phyloP scores from a whole-genome alignment of 2,329 filamentous ascomycete genomes.

The Ascomycota sp. region DNA sequence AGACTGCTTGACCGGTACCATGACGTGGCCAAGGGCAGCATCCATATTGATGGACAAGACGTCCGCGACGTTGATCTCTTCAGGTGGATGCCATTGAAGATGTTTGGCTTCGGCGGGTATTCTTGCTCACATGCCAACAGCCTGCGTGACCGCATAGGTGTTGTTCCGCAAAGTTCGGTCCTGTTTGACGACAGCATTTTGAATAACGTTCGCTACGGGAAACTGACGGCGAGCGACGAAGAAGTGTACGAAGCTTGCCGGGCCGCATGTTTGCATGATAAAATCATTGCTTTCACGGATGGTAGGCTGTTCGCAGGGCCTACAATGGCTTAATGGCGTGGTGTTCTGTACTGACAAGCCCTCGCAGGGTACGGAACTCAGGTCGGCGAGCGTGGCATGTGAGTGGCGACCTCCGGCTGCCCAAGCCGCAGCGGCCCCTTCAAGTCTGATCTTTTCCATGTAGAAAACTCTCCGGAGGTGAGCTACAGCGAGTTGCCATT shows the following conservation, averaged over 20 bases:
- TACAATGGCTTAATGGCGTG: background rate
- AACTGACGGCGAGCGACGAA: conserved; percentile 29
- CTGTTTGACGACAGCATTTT: conserved; percentile 38
- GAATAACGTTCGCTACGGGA: conserved; percentile 38
- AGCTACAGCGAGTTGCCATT: conserved; percentile 46
- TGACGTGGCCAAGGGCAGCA: conserved; percentile 29
- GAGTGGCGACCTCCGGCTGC: conserved; percentile 5
- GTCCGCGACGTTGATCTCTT: conserved; percentile 31
- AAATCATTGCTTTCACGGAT: conserved; percentile 31
- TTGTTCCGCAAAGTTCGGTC: conserved; percentile 34
- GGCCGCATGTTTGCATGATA: conserved; percentile 36
- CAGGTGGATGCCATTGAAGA: conserved; percentile 12
- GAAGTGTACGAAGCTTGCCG: conserved; percentile 33
- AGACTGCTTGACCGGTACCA: conserved; percentile 40
- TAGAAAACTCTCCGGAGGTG: conserved; percentile 43
- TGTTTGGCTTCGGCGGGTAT: too few species aligned
- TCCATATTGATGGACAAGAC: conserved; percentile 35
- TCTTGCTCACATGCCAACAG: conserved; percentile 9
- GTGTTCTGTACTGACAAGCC: background rate
- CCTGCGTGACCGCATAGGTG: conserved; percentile 30
- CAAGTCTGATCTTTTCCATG: background rate
- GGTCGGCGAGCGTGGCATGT: conserved; percentile 30
- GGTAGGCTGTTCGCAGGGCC: conserved; percentile 10
- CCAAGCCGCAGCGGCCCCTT: conserved; percentile 5
- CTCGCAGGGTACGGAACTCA: conserved; percentile 23